Percentiles rank a stretch among this genome's conserved stretches.
phyloP scores from a whole-genome alignment of 768 basidiomycete genomes.

The Tylopilus rubrobrunneus region DNA sequence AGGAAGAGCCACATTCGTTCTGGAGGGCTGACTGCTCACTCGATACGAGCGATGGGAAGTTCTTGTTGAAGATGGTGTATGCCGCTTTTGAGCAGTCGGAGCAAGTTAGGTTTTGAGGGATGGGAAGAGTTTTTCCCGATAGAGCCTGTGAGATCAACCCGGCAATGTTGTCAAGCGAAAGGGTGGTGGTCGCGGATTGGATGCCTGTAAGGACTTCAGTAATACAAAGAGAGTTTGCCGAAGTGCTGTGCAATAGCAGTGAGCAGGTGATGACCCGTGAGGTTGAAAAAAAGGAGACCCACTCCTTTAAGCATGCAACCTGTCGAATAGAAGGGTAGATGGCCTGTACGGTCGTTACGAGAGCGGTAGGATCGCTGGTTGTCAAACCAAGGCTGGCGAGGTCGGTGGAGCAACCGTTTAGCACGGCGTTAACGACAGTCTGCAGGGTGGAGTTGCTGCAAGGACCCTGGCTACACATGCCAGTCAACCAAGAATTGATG shows the following conservation, averaged over 20 bases:
- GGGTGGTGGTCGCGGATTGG: conserved; percentile 33
- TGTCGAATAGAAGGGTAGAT: conserved; percentile 57
- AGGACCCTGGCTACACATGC: conserved; percentile 46
- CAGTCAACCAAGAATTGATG: conserved; percentile 58
- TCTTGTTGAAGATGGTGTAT: conserved; percentile 40
- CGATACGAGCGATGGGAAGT: conserved; percentile 35
- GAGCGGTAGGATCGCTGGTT: conserved; percentile 10
- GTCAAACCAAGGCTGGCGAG: conserved; percentile 27
- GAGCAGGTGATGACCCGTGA: background rate
- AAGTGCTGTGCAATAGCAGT: conserved; percentile 26
- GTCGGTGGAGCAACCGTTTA: conserved; percentile 46
- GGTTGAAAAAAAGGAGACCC: conserved; percentile 22
- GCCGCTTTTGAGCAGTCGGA: conserved; percentile 50
- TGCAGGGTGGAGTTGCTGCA: conserved; percentile 63
- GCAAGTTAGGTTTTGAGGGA: conserved; percentile 44
- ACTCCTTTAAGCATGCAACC: conserved; percentile 65
- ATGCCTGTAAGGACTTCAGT: conserved; percentile 54
- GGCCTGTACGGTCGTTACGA: conserved; percentile 42
- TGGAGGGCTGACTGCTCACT: conserved; percentile 27
- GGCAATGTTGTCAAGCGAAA: conserved; percentile 19
- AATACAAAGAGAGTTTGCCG: conserved; percentile 46
- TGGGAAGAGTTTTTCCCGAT: conserved; percentile 5
- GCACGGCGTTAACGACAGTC: conserved; percentile 49
- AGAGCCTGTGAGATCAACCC: conserved; percentile 4
- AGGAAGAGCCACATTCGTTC: conserved; percentile 45